Conservation (phyloP, 2,329 filamentous ascomycete genomes). For the Chaetomiaceae sp. region DNA sequence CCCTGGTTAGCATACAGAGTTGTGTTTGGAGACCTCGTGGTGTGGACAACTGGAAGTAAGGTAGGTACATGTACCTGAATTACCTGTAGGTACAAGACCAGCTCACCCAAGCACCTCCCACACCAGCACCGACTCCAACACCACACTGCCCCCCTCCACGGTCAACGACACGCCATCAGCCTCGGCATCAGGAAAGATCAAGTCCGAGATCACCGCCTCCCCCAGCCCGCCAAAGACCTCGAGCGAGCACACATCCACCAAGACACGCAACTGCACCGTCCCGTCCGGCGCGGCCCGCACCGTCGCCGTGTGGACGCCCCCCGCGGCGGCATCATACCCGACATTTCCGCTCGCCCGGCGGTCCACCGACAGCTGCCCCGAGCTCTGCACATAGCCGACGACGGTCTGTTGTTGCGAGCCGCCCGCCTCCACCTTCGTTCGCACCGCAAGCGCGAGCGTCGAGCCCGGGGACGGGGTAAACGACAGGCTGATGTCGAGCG, state of each 20-base stretch:
- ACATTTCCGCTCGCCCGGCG: neutral
- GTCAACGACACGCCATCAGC: neutral
- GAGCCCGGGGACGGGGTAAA: neutral
- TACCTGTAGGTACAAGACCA: too few species aligned
- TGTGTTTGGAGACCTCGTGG: too few species aligned
- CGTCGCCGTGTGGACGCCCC: constrained; percentile 1
- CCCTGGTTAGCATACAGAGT: too few species aligned
- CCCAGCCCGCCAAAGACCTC: constrained; percentile 2
- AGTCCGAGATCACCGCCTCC: constrained; percentile 1
- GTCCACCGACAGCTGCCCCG: neutral
- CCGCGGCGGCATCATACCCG: neutral
- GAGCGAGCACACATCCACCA: constrained; percentile 3
- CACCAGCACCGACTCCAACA: neutral
- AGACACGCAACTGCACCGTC: neutral
- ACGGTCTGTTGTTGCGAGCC: neutral
- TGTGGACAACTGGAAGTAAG: too few species aligned
- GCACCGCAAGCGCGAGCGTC: neutral
- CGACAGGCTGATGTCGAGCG: constrained; percentile 1
- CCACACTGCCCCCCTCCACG: neutral
- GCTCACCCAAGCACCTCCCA: too few species aligned
- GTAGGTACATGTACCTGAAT: too few species aligned
- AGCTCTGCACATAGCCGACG: neutral
- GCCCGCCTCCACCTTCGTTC: too few species aligned
- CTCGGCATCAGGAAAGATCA: neutral
- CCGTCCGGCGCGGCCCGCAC: neutral